Evolutionary conservation across 75 land plant species (phyloP).

Genomic region (Chamaecyparis obtusa): DNA sequence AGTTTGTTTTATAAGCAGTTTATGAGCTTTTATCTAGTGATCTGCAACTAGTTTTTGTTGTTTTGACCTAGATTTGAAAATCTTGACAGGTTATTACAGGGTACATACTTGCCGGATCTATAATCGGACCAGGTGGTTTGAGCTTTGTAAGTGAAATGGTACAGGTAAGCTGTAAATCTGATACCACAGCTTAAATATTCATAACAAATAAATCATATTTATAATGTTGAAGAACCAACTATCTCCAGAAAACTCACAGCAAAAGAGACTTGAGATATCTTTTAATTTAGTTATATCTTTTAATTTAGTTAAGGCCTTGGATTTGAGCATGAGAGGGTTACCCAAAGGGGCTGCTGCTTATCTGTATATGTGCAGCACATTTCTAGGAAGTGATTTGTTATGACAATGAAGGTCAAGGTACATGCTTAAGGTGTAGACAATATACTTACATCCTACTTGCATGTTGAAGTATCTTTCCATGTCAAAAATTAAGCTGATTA

Average conservation of each 20-base stretch:
- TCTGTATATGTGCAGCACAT: not conserved
- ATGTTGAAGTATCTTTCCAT: not conserved
- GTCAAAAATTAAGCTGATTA: not conserved
- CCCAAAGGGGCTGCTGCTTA: not conserved
- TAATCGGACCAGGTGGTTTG: slow-evolving; percentile 95
- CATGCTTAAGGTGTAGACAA: not conserved
- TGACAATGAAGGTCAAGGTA: not conserved
- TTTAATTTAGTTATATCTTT: not conserved
- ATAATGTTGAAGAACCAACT: not conserved
- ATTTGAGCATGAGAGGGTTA: not conserved
- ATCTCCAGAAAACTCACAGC: not conserved
- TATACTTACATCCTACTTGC: not conserved
- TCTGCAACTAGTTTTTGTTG: slow-evolving; percentile 6
- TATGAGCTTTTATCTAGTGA: not conserved
- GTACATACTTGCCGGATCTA: slow-evolving; percentile 92
- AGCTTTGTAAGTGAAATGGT: slow-evolving; percentile 91
- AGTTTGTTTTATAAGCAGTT: not conserved
- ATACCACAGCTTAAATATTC: not conserved
- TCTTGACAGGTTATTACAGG: slow-evolving; percentile 85
- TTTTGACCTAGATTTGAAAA: slow-evolving; percentile 1
- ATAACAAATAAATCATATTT: not conserved
- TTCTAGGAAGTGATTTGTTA: not conserved
- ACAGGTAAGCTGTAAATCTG: slow-evolving; percentile 47
- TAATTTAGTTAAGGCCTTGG: not conserved
- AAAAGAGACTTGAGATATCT: not conserved